Base-by-base conservation (phyloP, 2,329 filamentous ascomycete genomes). In the Herpotrichia juniperi region DNA sequence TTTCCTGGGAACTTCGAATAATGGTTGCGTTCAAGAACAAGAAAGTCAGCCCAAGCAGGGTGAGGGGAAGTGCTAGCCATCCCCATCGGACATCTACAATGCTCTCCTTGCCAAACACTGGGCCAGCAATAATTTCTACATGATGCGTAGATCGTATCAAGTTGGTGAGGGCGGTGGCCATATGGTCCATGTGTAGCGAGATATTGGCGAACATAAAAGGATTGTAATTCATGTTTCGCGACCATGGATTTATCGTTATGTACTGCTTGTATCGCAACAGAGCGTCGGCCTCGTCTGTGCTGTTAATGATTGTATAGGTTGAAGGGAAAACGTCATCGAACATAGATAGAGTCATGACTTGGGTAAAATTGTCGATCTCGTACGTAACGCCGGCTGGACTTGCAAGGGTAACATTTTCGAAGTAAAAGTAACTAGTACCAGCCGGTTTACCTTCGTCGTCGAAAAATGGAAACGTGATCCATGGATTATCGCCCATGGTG, bases 41-140 rank as follows among this genome's bases (percentile, higher is more conserved):
- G 1, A 64, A 42, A 4, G 39, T 57, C 0, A 68, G 24, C 0
- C 53, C 9, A 0, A 71, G 43, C 0, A 74, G 45, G 0, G 50
- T 50, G 3, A 69, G n/a, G 1, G 71, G 71, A 2, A 73, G 54
- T 0, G 59, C 39, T 1, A 74, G 48, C 72, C 71, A 74, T 21
- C 17, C 56, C 67, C 68, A 73, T 1, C 61, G 58, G 0, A 74
- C 68, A 0, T 54, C 31, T 0, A 74, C 61, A 30, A 58, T 73
- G 0, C 42, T 65, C 21, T 70, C 60, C 1, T 21, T 45, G 6
- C 28, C 32, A 31, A 43, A 69, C 1, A 62, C 60, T 2, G 44
- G 1, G 0, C 68, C 67, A 3, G 1, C 11, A 0, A 65, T 37
- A 17, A 49, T 50, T 2, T 58, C 49, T n/a, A 22, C 26, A 25